Base-by-base conservation (phyloP, 2,329 filamentous ascomycete species). In the Cladobotryum mycophilum region DNA sequence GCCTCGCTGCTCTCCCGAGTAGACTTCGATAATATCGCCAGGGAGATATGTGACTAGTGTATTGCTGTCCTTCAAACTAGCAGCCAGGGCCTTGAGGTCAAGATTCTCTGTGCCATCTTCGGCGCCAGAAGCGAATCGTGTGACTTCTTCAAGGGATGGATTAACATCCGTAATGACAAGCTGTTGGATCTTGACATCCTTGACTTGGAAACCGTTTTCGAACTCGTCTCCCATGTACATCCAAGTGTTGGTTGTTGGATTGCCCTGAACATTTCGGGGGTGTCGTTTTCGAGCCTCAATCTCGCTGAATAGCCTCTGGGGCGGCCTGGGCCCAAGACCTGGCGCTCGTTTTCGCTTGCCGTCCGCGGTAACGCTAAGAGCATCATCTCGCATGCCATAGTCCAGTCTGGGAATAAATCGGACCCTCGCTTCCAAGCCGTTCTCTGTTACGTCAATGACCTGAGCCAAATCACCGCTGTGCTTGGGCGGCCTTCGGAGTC, bases 21-120 rank as follows among this genome's bases (percentile, higher is more conserved):
- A 97, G 41, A 99, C 89, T 68, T 97, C 92, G 18, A 99, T 91
- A n/a, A 91, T 84, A 66, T 99, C 93, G 34, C 95, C 95, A 3
- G 91, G 88, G 5, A 95, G 80, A 62, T 96, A 99, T 3, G 87
- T 86, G 34, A 91, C 86, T 54, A 87, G 86, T 8, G 84, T 82
- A 53, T 87, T 88, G 58, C 84, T 87, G 53, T 89, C 88, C 65
- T 95, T 96, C 48, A 97, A 75, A 58, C 89, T 96, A 45, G 90
- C 88, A 8, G 92, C 90, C 48, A 99, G 77, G 1, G 92, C 90
- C 61, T 91, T 87, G 41, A 99, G 79, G 70, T 99, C 93, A 35
- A 99, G 79, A 57, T 95, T 95, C 61, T 96, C 90, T 0, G 89
- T 91, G 15, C 93, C 93, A 65, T 97, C 93, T 57, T 95, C 91